These are phyloP conservation scores for Penicillium steckii DNA, from an alignment of 495 filamentous ascomycete species.

Conservation along the genomic window DNA sequence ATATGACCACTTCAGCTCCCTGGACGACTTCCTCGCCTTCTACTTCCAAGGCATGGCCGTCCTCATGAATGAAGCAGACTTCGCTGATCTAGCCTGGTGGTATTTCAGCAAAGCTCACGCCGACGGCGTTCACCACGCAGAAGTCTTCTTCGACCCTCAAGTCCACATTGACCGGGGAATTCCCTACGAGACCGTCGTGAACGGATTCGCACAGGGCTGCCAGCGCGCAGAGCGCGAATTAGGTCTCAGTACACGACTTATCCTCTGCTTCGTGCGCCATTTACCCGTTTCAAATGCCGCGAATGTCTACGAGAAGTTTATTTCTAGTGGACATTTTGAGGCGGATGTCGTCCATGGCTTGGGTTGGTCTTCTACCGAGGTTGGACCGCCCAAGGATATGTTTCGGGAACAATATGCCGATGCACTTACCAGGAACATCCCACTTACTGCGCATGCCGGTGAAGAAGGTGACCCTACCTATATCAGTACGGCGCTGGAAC, in stretches of 20 bases:
- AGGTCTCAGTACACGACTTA: conserved; percentile 59
- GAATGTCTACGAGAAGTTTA: conserved; percentile 46
- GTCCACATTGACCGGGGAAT: conserved; percentile 66
- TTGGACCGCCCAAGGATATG: conserved; percentile 60
- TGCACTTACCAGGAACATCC: conserved; percentile 51
- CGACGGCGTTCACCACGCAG: conserved; percentile 69
- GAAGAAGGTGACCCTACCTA: conserved; percentile 72
- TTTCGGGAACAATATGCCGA: conserved; percentile 58
- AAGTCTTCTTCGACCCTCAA: conserved; percentile 81
- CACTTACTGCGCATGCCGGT: conserved; percentile 68
- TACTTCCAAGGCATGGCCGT: conserved; percentile 77
- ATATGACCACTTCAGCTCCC: conserved; percentile 63
- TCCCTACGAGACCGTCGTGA: conserved; percentile 56
- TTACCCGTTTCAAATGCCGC: conserved; percentile 55
- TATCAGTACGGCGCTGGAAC: conserved; percentile 61
- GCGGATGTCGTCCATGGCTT: conserved; percentile 57
- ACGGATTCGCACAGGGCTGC: conserved; percentile 58
- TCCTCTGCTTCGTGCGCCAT: conserved; percentile 70
- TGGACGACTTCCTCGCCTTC: conserved; percentile 76
- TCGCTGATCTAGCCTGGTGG: conserved; percentile 70
- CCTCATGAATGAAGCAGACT: conserved; percentile 58
- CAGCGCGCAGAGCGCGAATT: conserved; percentile 61
- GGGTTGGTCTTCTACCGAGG: conserved; percentile 66
- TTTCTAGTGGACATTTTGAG: conserved; percentile 50
- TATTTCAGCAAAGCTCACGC: conserved; percentile 65